These are phyloP conservation scores for Cutaneotrichosporon sp. DNA, from an alignment of 1,284 basidiomycete genomes.

Conservation along the genomic window DNA sequence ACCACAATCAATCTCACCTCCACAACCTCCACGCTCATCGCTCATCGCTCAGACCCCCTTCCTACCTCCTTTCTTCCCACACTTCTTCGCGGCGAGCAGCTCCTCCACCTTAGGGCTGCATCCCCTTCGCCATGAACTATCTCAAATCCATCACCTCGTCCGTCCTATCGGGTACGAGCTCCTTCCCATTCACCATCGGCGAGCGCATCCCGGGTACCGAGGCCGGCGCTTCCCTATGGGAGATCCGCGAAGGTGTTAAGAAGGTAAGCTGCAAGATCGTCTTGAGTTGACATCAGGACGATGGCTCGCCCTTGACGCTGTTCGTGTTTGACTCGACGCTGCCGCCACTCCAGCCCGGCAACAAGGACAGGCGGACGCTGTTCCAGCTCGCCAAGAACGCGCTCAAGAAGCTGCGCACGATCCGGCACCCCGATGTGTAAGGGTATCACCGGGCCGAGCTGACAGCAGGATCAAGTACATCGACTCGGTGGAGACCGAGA, in stretches of 20 bases:
- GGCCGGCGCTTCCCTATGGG: constrained; percentile 68
- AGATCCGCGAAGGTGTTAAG: constrained; percentile 82
- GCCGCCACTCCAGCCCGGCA: constrained; percentile 50
- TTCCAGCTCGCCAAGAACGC: constrained; percentile 86
- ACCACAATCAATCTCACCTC: no score
- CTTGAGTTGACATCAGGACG: constrained; percentile 67
- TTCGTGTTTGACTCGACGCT: constrained; percentile 78
- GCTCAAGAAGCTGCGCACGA: constrained; percentile 83
- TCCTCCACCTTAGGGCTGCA: background rate
- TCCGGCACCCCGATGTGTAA: constrained; percentile 86
- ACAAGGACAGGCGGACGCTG: constrained; percentile 61
- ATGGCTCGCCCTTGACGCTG: constrained; percentile 76
- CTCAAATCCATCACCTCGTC: constrained; percentile 60
- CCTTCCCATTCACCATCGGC: constrained; percentile 84
- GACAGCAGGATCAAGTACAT: constrained; percentile 74
- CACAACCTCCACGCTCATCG: no score
- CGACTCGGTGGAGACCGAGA: constrained; percentile 87
- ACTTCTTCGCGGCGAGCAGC: background rate
- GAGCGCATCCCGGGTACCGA: constrained; percentile 70
- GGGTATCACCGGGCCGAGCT: constrained; percentile 13
- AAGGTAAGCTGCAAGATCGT: constrained; percentile 71
- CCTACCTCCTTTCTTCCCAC: background rate
- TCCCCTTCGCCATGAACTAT: constrained; percentile 48
- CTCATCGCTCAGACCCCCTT: background rate
- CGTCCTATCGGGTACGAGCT: constrained; percentile 85